Evolutionary conservation across 1,284 basidiomycete genomes (phyloP), one percentile per base, ranked within the genome.

Genomic region (Papiliotrema fonsecae): DNA sequence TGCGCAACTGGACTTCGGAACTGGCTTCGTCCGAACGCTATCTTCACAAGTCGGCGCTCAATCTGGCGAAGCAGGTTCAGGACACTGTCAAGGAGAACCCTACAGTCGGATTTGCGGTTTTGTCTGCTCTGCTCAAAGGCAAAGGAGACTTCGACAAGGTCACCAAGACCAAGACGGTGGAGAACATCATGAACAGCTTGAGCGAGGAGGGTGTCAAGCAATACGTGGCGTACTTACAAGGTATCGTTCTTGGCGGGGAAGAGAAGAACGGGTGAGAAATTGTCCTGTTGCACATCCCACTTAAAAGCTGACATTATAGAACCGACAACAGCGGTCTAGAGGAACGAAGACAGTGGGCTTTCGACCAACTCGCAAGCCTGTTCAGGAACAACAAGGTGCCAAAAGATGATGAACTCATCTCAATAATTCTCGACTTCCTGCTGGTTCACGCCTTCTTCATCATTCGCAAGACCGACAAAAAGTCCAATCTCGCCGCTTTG

Each of bases 1-100:
- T 97, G 87, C 85, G 91, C 37, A 86, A 86, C 34, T 94, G 92
- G 88, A 93, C 96, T 58, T 96, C 94, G 70, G 91, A 97, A 67
- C 80, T 98, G 19, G 86, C 88, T 0, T 86, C 87, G 48, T 79
- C 81, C 47, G 91, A 97, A 70, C 81, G 92, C 47, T 84, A 91
- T 67, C 76, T 97, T 28, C 89, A 97, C 77, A 91, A 88, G 72
- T 84, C 86, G 22, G 90, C 92, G 2, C 79, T 80, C 48, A 82
- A 86, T 66, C 84, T 87, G 62, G 89, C 82, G 2, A 79, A 81
- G 38, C 83, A 85, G 57, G 82, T 96, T 16, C 86, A 87, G 61
- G 76, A 78, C 6, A 80, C 87, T 38, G 87, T 88, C 38, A 81
- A 86, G 67, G 76, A 80, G 37, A 83, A 89, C 61, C 88, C 91